Evolutionary conservation across 1,284 basidiomycete species (phyloP), one percentile per base, ranked within the genome.

Genomic region (Lentinula novae-zelandiae): DNA sequence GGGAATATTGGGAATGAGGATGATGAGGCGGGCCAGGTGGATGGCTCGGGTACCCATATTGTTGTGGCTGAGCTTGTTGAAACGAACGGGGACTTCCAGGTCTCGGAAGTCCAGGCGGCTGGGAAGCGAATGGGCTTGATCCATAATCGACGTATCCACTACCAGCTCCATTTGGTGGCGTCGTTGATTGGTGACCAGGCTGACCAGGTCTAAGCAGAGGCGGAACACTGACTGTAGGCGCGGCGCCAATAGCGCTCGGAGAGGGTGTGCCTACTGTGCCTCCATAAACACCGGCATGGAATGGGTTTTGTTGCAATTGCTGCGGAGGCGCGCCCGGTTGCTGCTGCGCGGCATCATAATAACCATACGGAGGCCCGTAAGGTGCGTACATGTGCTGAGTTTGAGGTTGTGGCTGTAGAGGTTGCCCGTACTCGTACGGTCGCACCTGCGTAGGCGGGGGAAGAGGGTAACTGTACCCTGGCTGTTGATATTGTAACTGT

Each of bases 301-400:
- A 17, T 31, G 57, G 39, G 38, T 12, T 34, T 13, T 56, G 54
- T 12, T 56, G 54, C 33, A 12, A 3, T 9, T 55, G 53, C 39
- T 49, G 46, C 3, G 13, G 46, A 9, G 49, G 40, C 13, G 10
- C 44, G 12, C 44, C 44, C 6, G 44, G 44, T 20, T 46, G 44
- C 22, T 46, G 44, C 22, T 46, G 44, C 22, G 44, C 44, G 7
- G 40, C 52, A 22, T 62, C 51, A 59, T 62, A 59, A 33, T 62
- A 60, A 12, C 50, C 33, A 54, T 59, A 59, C 42, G 69, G 72
- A 17, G 60, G 64, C 13, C 60, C 66, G 46, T 65, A 72, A 3
- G 67, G 69, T 8, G 64, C 62, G 58, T 69, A 72, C 72, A 64
- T 61, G 9, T 40, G 57, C 46, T 64, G 62, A 40, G 62, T 65